A percentile compares a stretch with the other conserved stretches of the same genome.
Evolutionary conservation across 2,329 filamentous ascomycete genomes (phyloP).

Genomic region (Hortaea werneckii): DNA sequence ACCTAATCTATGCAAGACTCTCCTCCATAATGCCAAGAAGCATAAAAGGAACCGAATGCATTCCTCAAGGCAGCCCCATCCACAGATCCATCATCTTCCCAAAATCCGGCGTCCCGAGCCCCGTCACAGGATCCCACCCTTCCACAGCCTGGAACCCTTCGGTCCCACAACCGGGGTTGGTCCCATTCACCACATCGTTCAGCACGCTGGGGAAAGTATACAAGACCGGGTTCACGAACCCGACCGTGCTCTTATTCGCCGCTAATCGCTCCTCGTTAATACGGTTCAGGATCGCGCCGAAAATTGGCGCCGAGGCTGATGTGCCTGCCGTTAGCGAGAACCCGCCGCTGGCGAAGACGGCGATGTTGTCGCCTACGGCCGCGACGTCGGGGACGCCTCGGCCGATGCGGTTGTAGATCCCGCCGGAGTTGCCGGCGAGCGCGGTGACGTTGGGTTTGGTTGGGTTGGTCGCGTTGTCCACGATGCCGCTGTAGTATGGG

Average conservation of each 20-base stretch:
- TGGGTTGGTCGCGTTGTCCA: conserved; percentile 1
- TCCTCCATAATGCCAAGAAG: too few relatives aligned
- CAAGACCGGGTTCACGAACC: conserved; percentile 16
- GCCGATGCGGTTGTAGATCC: conserved; percentile 18
- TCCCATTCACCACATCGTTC: conserved; percentile 14
- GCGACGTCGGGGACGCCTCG: conserved; percentile 21
- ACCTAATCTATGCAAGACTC: too few relatives aligned
- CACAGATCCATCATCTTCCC: conserved; percentile 13
- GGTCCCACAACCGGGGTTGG: conserved; percentile 11
- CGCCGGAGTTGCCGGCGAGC: conserved; percentile 6
- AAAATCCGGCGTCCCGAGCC: conserved; percentile 15
- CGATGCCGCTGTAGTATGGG: conserved; percentile 13
- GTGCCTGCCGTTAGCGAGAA: conserved; percentile 15
- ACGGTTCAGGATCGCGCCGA: conserved; percentile 15
- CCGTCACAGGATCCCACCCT: conserved; percentile 19
- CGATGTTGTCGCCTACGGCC: conserved; percentile 31
- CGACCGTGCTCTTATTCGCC: conserved; percentile 12
- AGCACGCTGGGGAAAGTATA: conserved; percentile 8
- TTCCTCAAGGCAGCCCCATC: conserved; percentile 4
- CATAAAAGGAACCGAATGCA: neutral
- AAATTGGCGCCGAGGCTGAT: conserved; percentile 12
- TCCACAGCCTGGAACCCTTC: neutral
- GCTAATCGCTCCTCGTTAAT: conserved; percentile 14
- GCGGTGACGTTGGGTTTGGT: conserved; percentile 3
- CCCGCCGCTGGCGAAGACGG: conserved; percentile 31